Conservation (phyloP, 257 asterid genomes). For the Pogostemon cablin region DNA sequence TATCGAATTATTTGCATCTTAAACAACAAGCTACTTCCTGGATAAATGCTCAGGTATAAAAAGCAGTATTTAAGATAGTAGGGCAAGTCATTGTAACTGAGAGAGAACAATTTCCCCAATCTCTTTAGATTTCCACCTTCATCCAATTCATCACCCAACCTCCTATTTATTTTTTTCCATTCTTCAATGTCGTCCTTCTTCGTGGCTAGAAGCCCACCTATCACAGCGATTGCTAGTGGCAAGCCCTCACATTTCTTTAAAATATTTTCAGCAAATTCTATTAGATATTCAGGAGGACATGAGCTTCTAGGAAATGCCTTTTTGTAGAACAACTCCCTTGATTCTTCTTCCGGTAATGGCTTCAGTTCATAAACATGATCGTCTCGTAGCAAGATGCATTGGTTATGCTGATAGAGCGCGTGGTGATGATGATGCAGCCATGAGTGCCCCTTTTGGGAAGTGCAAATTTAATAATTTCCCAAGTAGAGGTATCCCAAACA, state of each 20-base stretch:
- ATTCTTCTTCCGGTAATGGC: background rate
- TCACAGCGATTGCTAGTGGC: background rate
- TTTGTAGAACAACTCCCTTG: background rate
- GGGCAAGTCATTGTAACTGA: background rate
- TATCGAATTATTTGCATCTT: background rate
- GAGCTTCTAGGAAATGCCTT: background rate
- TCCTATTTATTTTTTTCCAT: background rate
- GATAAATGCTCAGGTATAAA: slow-evolving; percentile 27
- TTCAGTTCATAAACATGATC: background rate
- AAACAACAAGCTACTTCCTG: background rate
- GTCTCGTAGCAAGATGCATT: background rate
- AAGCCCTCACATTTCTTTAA: background rate
- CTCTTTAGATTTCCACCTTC: background rate
- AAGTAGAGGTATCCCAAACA: background rate
- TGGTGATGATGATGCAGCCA: slow-evolving; percentile 2
- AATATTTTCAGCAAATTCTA: background rate
- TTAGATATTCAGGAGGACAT: background rate
- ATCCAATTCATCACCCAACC: background rate
- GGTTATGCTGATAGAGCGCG: background rate
- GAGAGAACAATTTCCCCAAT: background rate
- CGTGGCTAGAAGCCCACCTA: background rate
- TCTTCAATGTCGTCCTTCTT: background rate
- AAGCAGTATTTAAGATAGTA: background rate
- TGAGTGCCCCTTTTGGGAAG: background rate
- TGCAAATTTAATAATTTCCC: background rate